phyloP scores from a whole-genome alignment of 306 rosid species.

The Cicer arietinum region DNA sequence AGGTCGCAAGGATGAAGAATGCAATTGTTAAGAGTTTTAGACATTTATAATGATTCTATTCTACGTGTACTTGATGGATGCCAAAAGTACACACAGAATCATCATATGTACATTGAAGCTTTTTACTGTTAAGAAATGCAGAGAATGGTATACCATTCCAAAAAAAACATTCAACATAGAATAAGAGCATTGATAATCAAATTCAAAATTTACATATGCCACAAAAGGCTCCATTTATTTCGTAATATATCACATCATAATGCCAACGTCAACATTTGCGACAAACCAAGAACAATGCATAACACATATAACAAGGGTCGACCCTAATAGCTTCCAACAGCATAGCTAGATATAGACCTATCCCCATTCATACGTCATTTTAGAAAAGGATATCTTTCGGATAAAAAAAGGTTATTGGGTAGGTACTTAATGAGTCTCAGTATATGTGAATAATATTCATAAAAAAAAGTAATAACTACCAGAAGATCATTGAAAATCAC shows the following conservation, averaged over 20 bases:
- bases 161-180: constrained; percentile 13
- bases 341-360: constrained; percentile 34
- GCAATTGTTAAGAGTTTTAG: constrained; percentile 11
- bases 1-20: neutral
- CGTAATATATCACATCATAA: constrained; percentile 32
- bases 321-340: constrained; percentile 36
- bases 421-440: neutral
- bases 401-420: constrained; percentile 18
- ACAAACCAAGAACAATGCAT: constrained; percentile 28
- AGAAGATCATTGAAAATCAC: constrained; percentile 25
- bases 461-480: neutral
- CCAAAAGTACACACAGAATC: constrained; percentile 28
- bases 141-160: constrained; percentile 8
- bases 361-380: constrained; percentile 32
- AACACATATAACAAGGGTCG: constrained; percentile 9
- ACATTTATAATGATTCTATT: constrained; percentile 27
- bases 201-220: constrained; percentile 7
- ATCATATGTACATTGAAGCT: constrained; percentile 24
- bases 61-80: constrained; percentile 3
- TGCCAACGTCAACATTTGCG: constrained; percentile 25
- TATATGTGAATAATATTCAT: constrained; percentile 3
- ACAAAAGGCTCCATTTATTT: constrained; percentile 10
- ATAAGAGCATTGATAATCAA: constrained; percentile 16
- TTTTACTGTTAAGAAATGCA: constrained; percentile 6
- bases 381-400: constrained; percentile 23